Base-by-base conservation (phyloP, 352 stramenopile species). In the Pythium sukuiense region DNA sequence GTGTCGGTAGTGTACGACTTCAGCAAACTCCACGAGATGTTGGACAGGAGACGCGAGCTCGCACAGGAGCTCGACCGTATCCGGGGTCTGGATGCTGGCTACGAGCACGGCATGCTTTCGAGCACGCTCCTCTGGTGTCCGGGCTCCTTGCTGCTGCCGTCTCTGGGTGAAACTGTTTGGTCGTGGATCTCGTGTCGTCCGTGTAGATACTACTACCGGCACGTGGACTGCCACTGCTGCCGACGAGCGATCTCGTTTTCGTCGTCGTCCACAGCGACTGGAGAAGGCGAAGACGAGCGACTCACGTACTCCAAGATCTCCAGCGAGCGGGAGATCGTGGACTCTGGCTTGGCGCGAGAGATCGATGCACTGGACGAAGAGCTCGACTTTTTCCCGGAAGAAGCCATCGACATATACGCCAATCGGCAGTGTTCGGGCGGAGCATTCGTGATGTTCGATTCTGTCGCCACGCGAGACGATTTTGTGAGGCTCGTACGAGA, bases 401-500 rank as follows among this genome's bases (percentile, higher is more conserved):
- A 91, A 55, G 79, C 79, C 11, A 61, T 92, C 20, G 70, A 80
- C 6, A 65, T 89, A 37, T 93, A 92, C 66, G 63, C 68, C 9
- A 74, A 86, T 39, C 72, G 80, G 2, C 65, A 77, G 59, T 90
- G 85, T 55, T 76, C 81, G 48, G 85, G 85, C 4, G 80, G 80
- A 1, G 85, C 85, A 6, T 93, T 93, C 50, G 76, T 93, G 9
- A 80, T 88, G 27, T 93, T 93, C 60, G 76, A 87, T 58, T 88
- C 80, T 16, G 77, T 76, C 1, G 70, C 68, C 3, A 87, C 71
- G 2, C 81, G 83, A n/a, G 77, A 88, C 43, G 73, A 79, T 27
- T 92, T 92, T 33, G 71, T 89, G 14, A 69, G 70, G 0, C 71
- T 87, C 33, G 76, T 89, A 6, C 72, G 77, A 30, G 70, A 73